Conservation (phyloP, 495 filamentous ascomycete species). For the Trichoderma erinaceum region DNA sequence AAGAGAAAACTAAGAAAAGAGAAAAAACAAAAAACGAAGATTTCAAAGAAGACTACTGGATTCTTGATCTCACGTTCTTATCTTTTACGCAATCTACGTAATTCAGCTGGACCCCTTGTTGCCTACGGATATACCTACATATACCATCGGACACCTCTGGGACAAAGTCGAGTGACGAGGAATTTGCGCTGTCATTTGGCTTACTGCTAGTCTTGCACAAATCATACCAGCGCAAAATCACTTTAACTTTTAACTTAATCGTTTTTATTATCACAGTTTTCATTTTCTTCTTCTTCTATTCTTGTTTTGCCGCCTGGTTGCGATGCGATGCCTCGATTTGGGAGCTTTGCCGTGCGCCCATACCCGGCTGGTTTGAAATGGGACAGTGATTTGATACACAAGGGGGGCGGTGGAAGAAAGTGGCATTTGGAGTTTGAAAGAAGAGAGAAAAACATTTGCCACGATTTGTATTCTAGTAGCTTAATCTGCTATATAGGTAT, state of each 20-base stretch:
- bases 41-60: background rate
- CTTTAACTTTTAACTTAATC: background rate
- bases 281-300: background rate
- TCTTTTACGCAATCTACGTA: background rate
- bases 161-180: background rate
- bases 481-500: background rate
- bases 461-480: slow-evolving; percentile 1
- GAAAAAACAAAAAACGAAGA: background rate
- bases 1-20: background rate
- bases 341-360: background rate
- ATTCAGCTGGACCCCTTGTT: background rate
- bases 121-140: background rate
- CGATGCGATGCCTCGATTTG: background rate
- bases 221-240: background rate
- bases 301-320: background rate
- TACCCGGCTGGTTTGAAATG: background rate
- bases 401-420: background rate
- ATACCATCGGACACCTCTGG: background rate
- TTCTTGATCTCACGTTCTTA: background rate
- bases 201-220: background rate
- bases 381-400: background rate
- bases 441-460: background rate
- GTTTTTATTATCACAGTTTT: background rate
- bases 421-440: background rate
- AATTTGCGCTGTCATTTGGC: background rate